Conservation (phyloP, 331 rosid genomes). For the Rosa hybrid region DNA sequence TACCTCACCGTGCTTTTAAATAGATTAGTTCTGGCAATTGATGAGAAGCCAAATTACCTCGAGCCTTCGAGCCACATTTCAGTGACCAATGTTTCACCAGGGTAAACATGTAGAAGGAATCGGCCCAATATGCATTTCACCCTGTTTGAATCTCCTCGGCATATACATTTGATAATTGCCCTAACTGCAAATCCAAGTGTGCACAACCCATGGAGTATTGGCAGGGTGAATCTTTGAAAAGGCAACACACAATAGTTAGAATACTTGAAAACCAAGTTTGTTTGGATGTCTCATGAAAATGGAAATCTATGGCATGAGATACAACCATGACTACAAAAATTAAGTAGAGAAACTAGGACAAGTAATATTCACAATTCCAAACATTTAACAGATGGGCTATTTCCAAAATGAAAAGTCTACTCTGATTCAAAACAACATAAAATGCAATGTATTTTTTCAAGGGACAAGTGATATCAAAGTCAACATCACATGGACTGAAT, state of each 20-base stretch:
- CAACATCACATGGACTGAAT: neutral
- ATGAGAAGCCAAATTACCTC: conserved; percentile 47
- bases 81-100: conserved; percentile 82
- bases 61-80: conserved; percentile 91
- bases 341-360: neutral
- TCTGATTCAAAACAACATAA: neutral
- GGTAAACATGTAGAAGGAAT: conserved; percentile 91
- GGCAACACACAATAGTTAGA: conserved; percentile 28
- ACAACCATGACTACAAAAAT: neutral
- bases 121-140: conserved; percentile 73
- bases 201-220: conserved; percentile 94
- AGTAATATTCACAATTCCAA: neutral
- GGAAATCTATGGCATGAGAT: conserved; percentile 9
- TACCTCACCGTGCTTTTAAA: neutral
- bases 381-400: neutral
- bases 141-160: conserved; percentile 69
- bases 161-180: conserved; percentile 78
- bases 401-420: neutral
- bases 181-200: conserved; percentile 86
- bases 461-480: neutral
- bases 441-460: neutral
- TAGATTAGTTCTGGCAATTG: neutral
- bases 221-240: conserved; percentile 72
- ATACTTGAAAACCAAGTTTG: neutral
- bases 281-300: neutral